phyloP scores from a whole-genome alignment of 495 filamentous ascomycete species.

The Neohortaea acidophila region DNA sequence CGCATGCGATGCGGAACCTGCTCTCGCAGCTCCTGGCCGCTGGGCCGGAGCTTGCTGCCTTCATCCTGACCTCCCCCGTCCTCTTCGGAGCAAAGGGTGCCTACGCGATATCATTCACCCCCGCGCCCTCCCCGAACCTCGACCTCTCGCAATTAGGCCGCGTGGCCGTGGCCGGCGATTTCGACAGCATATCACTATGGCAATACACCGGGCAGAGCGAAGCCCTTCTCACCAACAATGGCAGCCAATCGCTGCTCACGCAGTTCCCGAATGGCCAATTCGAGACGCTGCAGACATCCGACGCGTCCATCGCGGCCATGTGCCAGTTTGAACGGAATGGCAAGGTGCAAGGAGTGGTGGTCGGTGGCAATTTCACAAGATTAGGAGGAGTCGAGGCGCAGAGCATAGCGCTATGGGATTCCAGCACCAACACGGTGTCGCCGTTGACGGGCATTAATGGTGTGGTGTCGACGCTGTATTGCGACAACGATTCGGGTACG shows the following conservation, averaged over 20 bases:
- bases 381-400: conserved; percentile 58
- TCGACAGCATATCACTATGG: conserved; percentile 80
- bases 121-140: conserved; percentile 61
- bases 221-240: conserved; percentile 48
- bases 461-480: conserved; percentile 63
- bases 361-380: conserved; percentile 95
- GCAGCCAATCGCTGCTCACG: conserved; percentile 64
- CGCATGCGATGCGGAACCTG: conserved; percentile 14
- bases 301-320: conserved; percentile 73
- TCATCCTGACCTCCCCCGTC: conserved; percentile 17
- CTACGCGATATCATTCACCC: conserved; percentile 51
- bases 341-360: conserved; percentile 59
- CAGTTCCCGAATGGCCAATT: conserved; percentile 79
- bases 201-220: conserved; percentile 67
- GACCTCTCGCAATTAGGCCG: conserved; percentile 68
- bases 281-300: conserved; percentile 51
- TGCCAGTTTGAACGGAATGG: conserved; percentile 59
- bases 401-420: conserved; percentile 68
- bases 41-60: conserved; percentile 16
- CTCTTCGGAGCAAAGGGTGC: conserved; percentile 22
- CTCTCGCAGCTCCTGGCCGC: conserved; percentile 17
- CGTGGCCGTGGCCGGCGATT: conserved; percentile 79
- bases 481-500: conserved; percentile 64
- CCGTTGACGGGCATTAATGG: conserved; percentile 66
- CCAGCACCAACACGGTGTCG: conserved; percentile 47